Evolutionary conservation across 345 rosid genomes (phyloP).

Genomic region (Melastoma malabathricum): DNA sequence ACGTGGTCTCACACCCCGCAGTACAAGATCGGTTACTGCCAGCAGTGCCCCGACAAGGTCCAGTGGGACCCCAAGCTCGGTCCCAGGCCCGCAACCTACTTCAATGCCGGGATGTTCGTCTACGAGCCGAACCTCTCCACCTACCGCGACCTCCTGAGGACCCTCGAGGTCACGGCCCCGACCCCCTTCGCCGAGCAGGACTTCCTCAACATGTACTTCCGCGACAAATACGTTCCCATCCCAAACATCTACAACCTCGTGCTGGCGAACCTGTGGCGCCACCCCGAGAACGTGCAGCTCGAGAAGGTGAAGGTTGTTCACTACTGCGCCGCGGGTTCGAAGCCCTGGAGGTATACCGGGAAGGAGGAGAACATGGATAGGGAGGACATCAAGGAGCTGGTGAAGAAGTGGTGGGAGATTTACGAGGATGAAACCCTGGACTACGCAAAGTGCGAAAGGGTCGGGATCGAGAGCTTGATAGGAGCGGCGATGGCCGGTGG

Average conservation of each 20-base stretch:
- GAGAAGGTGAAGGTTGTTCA: slow-evolving; percentile 33
- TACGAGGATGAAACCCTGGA: slow-evolving; percentile 33
- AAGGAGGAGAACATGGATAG: slow-evolving; percentile 36
- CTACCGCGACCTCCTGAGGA: slow-evolving; percentile 18
- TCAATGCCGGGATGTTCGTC: slow-evolving; percentile 43
- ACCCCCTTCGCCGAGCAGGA: slow-evolving; percentile 49
- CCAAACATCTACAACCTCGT: slow-evolving; percentile 26
- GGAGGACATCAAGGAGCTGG: slow-evolving; percentile 30
- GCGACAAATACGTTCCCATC: slow-evolving; percentile 24
- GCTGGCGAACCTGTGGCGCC: slow-evolving; percentile 45
- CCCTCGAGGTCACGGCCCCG: slow-evolving; percentile 23
- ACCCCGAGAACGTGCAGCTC: slow-evolving; percentile 29
- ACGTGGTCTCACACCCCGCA: slow-evolving; percentile 31
- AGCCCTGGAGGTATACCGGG: slow-evolving; percentile 52
- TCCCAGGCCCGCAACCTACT: slow-evolving; percentile 25
- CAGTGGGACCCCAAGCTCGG: slow-evolving; percentile 25
- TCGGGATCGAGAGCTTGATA: slow-evolving; percentile 3
- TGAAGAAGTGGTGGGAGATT: slow-evolving; percentile 39
- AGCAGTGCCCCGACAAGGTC: slow-evolving; percentile 32
- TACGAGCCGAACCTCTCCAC: slow-evolving; percentile 26
- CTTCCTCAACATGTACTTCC: slow-evolving; percentile 35
- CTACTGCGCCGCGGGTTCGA: slow-evolving; percentile 40
- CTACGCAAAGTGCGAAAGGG: slow-evolving; percentile 6
- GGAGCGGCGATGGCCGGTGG: slow-evolving; percentile 14
- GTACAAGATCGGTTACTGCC: slow-evolving; percentile 36